These are phyloP conservation scores for Pulveroboletus sp. DNA, from an alignment of 768 basidiomycete genomes.

Conservation along the genomic window DNA sequence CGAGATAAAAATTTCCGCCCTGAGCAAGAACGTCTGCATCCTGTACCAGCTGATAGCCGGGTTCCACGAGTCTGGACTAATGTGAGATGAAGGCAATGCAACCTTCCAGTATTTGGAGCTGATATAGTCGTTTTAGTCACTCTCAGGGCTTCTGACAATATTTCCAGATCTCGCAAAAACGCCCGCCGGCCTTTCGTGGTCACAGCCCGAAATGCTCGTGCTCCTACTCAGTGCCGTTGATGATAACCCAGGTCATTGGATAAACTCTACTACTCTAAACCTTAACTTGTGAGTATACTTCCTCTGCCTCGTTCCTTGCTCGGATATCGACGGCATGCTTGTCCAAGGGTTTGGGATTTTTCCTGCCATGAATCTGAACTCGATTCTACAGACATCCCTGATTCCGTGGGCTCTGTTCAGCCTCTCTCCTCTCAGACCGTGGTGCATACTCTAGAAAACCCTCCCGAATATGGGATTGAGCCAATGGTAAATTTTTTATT, in stretches of 20 bases:
- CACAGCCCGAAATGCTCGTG: conserved; percentile 27
- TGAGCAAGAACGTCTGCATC: not conserved
- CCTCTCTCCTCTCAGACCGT: not conserved
- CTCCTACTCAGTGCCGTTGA: conserved; percentile 20
- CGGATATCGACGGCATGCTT: not conserved
- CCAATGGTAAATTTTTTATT: conserved; percentile 14
- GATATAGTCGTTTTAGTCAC: conserved; percentile 18
- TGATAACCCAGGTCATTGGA: conserved; percentile 15
- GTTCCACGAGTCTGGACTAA: conserved; percentile 28
- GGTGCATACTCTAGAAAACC: not conserved
- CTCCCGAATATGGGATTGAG: not conserved
- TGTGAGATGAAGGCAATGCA: conserved; percentile 15
- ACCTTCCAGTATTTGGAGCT: not conserved
- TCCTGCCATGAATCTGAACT: conserved; percentile 20
- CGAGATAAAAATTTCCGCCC: not conserved
- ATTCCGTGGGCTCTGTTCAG: not conserved
- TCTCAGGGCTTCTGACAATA: conserved; percentile 14
- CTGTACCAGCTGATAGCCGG: not conserved
- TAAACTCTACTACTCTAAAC: conserved; percentile 13
- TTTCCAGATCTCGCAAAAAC: conserved; percentile 26
- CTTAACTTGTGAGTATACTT: conserved; percentile 20
- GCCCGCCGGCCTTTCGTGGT: conserved; percentile 20
- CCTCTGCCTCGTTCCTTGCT: not conserved
- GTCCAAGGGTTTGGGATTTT: conserved; percentile 24
- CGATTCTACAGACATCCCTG: conserved; percentile 2